Evolutionary conservation across 164 flowering plant species (phyloP), one percentile per base, ranked within the genome.

Genomic region (Berberis thunbergii): DNA sequence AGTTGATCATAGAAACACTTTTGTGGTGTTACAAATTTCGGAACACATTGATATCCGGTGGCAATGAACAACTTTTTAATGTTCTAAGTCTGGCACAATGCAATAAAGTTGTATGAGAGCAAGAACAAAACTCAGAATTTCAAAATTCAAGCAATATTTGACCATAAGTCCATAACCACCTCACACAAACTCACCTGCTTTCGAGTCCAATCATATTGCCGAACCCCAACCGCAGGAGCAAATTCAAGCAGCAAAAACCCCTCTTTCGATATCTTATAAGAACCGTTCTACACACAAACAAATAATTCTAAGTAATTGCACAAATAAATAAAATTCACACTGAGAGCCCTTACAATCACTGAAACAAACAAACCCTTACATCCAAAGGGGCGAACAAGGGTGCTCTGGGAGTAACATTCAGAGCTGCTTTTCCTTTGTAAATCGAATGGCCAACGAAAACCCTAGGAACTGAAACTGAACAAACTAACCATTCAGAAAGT

Each of bases 361-460:
- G 49, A 4, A 3, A 40, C n/a, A 68, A 10, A 54, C 6, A 52
- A 66, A 77, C 40, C 11, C 84, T 64, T 79, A 94, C 97, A 70
- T 83, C 96, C 71, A 91, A 79, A 76, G 87, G 63, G 42, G 74
- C 70, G 64, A 91, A 94, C 58, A 91, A 95, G 1, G 97, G 97
- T 8, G 88, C 72, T 66, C 64, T 82, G 1, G 98, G 98, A 60
- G 79, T 91, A 54, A 94, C 78, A 2, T 83, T 76, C 46, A 94
- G 80, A 58, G 95, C 98, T 42, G 98, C 91, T 72, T 94, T 91
- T 50, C 96, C 98, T 77, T 94, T 91, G 70, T 90, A 91, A 62
- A 94, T 81, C 2, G 95, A 81, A 57, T 94, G 82, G 0, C 93
- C 90, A 63, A 87, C 96, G 71, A 63, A 91, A 65, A 88, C 81